phyloP scores from a whole-genome alignment of 495 filamentous ascomycete species.

The Pyrenula massariospora region DNA sequence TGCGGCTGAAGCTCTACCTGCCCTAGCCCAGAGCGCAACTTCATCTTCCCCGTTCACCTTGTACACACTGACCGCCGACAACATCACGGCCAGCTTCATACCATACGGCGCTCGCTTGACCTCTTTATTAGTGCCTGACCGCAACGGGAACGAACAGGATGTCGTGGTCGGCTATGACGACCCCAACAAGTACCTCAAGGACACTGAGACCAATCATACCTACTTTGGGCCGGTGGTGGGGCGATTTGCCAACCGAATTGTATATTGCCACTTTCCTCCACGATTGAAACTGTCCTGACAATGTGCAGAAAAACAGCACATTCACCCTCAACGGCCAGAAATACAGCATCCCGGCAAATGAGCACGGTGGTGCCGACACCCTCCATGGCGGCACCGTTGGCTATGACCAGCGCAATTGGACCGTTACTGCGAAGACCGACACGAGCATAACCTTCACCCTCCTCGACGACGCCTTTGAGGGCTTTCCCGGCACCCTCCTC shows the following conservation, averaged over 20 bases:
- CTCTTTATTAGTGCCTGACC: constrained; percentile 63
- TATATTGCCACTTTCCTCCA: neutral
- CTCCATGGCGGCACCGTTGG: constrained; percentile 75
- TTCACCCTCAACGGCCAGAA: constrained; percentile 56
- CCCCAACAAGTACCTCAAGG: constrained; percentile 54
- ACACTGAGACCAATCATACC: constrained; percentile 54
- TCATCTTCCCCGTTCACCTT: constrained; percentile 34
- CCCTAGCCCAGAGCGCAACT: constrained; percentile 2
- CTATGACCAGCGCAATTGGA: constrained; percentile 75
- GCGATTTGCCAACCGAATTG: constrained; percentile 75
- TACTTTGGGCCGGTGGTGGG: constrained; percentile 70
- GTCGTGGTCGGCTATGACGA: constrained; percentile 73
- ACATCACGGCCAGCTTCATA: constrained; percentile 64
- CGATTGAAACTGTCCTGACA: neutral
- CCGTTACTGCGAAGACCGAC: constrained; percentile 53
- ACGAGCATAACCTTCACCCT: constrained; percentile 70
- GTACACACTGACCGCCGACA: constrained; percentile 61
- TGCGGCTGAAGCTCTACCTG: neutral
- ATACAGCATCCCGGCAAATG: constrained; percentile 60
- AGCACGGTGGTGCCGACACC: constrained; percentile 57
- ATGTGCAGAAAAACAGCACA: constrained; percentile 51
- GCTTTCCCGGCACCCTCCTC: constrained; percentile 73
- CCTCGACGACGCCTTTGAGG: constrained; percentile 59
- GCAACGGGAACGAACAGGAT: constrained; percentile 50
- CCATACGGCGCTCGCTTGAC: constrained; percentile 70